Conservation (phyloP, 176 grass and related monocot species). For the Eragrostis nindensis region DNA sequence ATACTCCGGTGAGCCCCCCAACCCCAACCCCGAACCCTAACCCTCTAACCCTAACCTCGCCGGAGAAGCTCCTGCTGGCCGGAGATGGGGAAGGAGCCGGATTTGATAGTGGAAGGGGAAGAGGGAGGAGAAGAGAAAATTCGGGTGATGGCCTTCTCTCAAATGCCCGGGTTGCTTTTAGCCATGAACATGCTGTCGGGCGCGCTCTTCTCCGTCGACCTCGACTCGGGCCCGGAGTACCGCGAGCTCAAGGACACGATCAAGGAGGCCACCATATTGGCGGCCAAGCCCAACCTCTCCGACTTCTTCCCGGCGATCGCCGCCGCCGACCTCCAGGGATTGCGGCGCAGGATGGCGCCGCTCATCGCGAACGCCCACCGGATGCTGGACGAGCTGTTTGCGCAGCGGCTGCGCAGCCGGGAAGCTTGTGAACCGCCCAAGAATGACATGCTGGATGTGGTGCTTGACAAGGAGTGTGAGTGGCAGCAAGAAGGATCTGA, state of each 20-base stretch:
- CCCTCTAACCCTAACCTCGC: too few species aligned
- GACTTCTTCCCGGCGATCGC: constrained; percentile 24
- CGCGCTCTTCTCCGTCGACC: constrained; percentile 46
- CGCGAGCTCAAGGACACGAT: not conserved
- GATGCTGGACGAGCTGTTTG: not conserved
- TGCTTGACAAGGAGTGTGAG: constrained; percentile 15
- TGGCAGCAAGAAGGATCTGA: not conserved
- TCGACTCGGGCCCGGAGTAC: not conserved
- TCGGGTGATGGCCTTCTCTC: too few species aligned
- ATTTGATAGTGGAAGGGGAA: too few species aligned
- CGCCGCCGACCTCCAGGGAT: not conserved
- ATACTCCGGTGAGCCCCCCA: too few species aligned
- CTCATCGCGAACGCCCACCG: not conserved
- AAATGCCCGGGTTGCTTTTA: too few species aligned
- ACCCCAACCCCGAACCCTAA: too few species aligned
- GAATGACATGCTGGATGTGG: constrained; percentile 39
- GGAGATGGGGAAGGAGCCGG: too few species aligned
- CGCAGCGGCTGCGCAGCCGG: not conserved
- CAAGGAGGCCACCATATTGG: not conserved
- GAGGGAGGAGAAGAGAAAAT: too few species aligned
- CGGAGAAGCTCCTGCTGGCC: too few species aligned
- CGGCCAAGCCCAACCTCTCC: not conserved
- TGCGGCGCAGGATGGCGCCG: not conserved
- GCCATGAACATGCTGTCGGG: constrained; percentile 26
- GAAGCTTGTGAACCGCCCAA: not conserved